Evolutionary conservation across 768 basidiomycete genomes (phyloP), one percentile per base, ranked within the genome.

Genomic region (Lyophyllum decastes): DNA sequence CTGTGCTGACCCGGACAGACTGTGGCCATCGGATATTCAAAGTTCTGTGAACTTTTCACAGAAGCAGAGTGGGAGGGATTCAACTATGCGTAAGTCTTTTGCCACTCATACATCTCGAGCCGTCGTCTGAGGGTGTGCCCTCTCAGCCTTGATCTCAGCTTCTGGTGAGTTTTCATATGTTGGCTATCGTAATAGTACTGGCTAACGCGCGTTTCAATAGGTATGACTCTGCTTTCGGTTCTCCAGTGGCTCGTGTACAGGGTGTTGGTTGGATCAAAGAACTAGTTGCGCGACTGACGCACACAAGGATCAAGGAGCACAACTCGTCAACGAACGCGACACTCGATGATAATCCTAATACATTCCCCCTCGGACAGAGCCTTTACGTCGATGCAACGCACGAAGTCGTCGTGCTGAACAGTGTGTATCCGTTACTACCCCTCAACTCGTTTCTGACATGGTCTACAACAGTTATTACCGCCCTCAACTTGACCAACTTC

Each of bases 51-150:
- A 54, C 76, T 97, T 2, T 98, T 98, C 72, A 94, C 92, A 0
- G 82, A 89, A 64, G 86, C 92, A 44, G 95, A 97, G 72, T 98
- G 94, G 95, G 88, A 91, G 68, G 93, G 93, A 0, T 96, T 94
- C 69, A 83, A 92, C 69, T 96, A 97, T 60, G 80, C 89, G 84
- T 92, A 62, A 55, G 88, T 75, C 24, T 41, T 14, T 21, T 26
- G 52, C 49, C 27, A 22, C 54, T 16, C 46, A 7, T 21, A 46
- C 44, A 14, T 25, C 25, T 40, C 17, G 19, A 52, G 17, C 4
- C 14, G 11, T 45, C 24, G 19, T 19, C 38, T 50, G 17, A 50
- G 14, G n/a, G 6, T 14, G 41, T 35, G 24, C 27, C 21, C 43
- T 30, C 30, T 12, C 43, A 90, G 88, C 1, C 73, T 89, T 60